Percentiles rank a stretch among this genome's conserved stretches.
phyloP scores from a whole-genome alignment of 495 filamentous ascomycete species.

The Hypoxylon rickii region DNA sequence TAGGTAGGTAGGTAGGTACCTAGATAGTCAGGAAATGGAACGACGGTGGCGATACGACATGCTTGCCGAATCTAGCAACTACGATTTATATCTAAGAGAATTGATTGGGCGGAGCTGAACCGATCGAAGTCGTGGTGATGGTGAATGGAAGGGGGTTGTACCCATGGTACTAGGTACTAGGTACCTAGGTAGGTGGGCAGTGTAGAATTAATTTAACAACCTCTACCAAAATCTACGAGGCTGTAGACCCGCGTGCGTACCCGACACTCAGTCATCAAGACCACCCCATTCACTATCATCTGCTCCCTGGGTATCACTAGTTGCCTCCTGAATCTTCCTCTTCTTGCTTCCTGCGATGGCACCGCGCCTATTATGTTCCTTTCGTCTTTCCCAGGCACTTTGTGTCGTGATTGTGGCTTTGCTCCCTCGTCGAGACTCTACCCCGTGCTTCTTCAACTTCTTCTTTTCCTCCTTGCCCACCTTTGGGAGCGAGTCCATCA shows the following conservation, averaged over 20 bases:
- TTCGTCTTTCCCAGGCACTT: slow-evolving; percentile 81
- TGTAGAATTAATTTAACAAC: neutral
- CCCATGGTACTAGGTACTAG: no score
- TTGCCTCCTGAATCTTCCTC: slow-evolving; percentile 51
- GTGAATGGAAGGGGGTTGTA: no score
- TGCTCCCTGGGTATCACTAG: slow-evolving; percentile 43
- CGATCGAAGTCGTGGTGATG: no score
- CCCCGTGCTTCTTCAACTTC: slow-evolving; percentile 78
- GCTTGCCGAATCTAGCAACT: no score
- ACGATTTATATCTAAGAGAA: no score
- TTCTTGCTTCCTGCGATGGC: slow-evolving; percentile 74
- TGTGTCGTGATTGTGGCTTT: slow-evolving; percentile 81
- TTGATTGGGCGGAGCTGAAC: no score
- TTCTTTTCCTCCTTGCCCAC: slow-evolving; percentile 81
- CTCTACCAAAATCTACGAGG: neutral
- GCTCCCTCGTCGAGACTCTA: slow-evolving; percentile 68
- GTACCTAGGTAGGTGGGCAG: no score
- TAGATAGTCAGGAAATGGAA: no score
- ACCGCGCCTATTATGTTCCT: slow-evolving; percentile 75
- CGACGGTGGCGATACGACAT: no score
- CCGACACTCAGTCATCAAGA: slow-evolving; percentile 57
- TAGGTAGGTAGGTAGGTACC: no score
- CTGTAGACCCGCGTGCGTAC: no score
- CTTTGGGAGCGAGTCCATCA: slow-evolving; percentile 84
- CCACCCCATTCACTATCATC: slow-evolving; percentile 65